Base-by-base conservation (phyloP, 768 basidiomycete genomes). In the Agaricus subrufescens region DNA sequence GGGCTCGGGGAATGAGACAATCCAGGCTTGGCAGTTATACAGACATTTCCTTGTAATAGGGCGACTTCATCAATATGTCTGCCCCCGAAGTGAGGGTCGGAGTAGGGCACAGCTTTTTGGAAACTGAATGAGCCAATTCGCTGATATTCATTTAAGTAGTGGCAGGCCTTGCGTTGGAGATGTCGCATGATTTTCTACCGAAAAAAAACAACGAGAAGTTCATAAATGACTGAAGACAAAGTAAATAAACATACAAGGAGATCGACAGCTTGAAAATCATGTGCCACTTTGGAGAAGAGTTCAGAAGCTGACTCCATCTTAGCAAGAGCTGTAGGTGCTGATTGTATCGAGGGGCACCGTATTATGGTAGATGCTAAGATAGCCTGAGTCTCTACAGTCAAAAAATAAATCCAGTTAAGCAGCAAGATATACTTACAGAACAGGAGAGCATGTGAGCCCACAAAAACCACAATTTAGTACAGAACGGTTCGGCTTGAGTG, bases 281-380 rank as follows among this genome's bases (percentile, higher is more conserved):
- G 74, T 4, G 86, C 85, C n/a, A 84, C 80, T 65, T 84, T 85
- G 23, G 82, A 75, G 62, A 88, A 88, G 27, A 88, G 75, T 53
- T 87, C 83, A 61, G 85, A 88, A 6, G 87, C 87, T 0, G 86
- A 86, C 64, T 88, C 85, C 31, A 89, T 71, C 63, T 88, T 86
- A 5, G 80, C 78, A 9, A 89, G 77, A 3, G 87, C 87, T 25
- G 86, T 87, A 10, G 85, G 84, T 23, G 87, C 87, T 57, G 89
- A 68, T 60, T 84, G 86, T 80, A 88, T 86, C 8, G 86, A 88
- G 6, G 87, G 87, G 67, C 86, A 88, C 46, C 86, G 76, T 19
- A 86, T 89, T 11, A 89, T 87, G 38, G 89, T 86, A 25, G 86
- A 86, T 27, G 87, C 87, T 50, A 89, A 70, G 47, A 89, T 74